These are phyloP conservation scores for Pseudopithomyces chartarum DNA, from an alignment of 2,329 filamentous ascomycete genomes.

Conservation along the genomic window DNA sequence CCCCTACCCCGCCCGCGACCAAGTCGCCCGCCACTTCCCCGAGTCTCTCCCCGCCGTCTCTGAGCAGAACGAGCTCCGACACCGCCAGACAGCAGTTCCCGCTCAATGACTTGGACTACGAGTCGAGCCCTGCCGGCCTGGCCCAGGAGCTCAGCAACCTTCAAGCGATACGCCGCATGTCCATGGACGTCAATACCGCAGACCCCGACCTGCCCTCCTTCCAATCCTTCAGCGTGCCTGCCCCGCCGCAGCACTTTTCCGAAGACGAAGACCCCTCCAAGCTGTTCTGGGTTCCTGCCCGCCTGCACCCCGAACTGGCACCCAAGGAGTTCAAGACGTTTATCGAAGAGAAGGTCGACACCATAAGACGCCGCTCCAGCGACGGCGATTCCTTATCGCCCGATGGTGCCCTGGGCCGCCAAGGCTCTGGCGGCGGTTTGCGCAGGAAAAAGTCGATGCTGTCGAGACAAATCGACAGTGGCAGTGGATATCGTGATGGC, in stretches of 20 bases:
- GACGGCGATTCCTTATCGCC: slow-evolving; percentile 67
- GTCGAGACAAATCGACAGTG: slow-evolving; percentile 84
- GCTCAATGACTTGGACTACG: slow-evolving; percentile 84
- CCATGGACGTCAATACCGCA: slow-evolving; percentile 80
- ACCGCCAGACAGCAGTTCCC: slow-evolving; percentile 66
- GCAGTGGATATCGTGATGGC: slow-evolving; percentile 78
- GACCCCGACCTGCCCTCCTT: slow-evolving; percentile 80
- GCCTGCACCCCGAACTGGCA: slow-evolving; percentile 91
- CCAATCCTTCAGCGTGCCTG: slow-evolving; percentile 62
- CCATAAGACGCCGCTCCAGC: slow-evolving; percentile 82
- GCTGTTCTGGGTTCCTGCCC: slow-evolving; percentile 93
- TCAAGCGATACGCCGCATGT: slow-evolving; percentile 87
- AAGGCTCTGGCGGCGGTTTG: slow-evolving; percentile 64
- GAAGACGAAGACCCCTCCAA: slow-evolving; percentile 87
- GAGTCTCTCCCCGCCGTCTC: slow-evolving; percentile 46
- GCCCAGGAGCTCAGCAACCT: slow-evolving; percentile 92
- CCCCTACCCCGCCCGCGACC: slow-evolving; percentile 14
- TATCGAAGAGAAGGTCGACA: slow-evolving; percentile 88
- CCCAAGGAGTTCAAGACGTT: slow-evolving; percentile 97
- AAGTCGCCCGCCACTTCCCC: slow-evolving; percentile 34
- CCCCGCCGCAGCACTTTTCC: slow-evolving; percentile 68
- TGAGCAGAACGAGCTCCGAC: slow-evolving; percentile 45
- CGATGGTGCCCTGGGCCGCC: slow-evolving; percentile 58
- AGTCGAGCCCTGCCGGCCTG: slow-evolving; percentile 86
- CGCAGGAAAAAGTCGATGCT: slow-evolving; percentile 94